Percentiles rank a stretch among this genome's conserved stretches.
These are phyloP conservation scores for Neurospora discreta DNA, from an alignment of 495 filamentous ascomycete species.

Conservation along the genomic window DNA sequence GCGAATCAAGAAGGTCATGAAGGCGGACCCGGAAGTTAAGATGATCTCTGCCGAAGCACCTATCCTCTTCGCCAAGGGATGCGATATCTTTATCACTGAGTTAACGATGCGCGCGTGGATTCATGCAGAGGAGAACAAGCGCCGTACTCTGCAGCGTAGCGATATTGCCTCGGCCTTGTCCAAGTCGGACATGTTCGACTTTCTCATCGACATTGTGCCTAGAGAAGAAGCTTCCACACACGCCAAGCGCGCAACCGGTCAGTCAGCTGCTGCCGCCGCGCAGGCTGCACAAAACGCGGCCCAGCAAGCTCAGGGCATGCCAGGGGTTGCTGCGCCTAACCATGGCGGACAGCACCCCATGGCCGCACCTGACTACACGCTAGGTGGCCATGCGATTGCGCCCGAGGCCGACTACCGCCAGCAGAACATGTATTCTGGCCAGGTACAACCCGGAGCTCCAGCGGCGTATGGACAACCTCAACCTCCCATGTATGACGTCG, in stretches of 20 bases:
- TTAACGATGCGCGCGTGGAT: constrained; percentile 99
- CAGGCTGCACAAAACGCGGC: constrained; percentile 40
- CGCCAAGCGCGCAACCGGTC: constrained; percentile 49
- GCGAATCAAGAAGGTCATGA: constrained; percentile 99
- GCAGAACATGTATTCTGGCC: constrained; percentile 64
- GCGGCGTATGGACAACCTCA: constrained; percentile 63
- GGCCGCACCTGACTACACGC: constrained; percentile 60
- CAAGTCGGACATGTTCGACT: constrained; percentile 99
- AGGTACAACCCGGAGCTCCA: constrained; percentile 60
- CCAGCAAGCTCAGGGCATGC: constrained; percentile 46
- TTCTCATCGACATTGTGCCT: constrained; percentile 96
- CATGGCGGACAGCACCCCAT: constrained; percentile 34
- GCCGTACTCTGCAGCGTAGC: constrained; percentile 85
- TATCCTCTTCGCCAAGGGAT: constrained; percentile 96
- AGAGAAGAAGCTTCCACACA: constrained; percentile 84
- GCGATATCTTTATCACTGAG: constrained; percentile 98
- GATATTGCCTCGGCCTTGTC: constrained; percentile 92
- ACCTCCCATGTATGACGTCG: constrained; percentile 60
- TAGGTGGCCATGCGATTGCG: constrained; percentile 25
- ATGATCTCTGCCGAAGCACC: constrained; percentile 99
- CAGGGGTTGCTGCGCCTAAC: constrained; percentile 48
- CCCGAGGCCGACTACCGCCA: constrained; percentile 71
- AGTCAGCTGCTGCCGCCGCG: constrained; percentile 40
- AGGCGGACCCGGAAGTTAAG: constrained; percentile 97
- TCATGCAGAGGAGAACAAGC: constrained; percentile 97